phyloP scores from a whole-genome alignment of 2,329 filamentous ascomycete genomes.

The Penicillium sp. region DNA sequence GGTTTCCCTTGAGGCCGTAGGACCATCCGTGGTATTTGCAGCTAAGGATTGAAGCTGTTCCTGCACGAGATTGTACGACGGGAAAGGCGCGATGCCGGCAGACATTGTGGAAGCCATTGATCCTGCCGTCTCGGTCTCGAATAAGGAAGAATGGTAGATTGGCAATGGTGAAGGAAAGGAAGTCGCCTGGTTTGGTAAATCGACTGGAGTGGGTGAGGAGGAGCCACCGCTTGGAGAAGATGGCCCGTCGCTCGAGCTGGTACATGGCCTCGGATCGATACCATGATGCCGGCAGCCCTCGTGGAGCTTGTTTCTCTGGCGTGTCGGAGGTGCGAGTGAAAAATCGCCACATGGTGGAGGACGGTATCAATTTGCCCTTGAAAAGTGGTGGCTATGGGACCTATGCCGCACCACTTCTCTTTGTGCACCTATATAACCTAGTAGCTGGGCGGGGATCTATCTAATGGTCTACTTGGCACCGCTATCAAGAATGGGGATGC shows the following conservation, averaged over 20 bases:
- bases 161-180: conserved; percentile 17
- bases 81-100: conserved; percentile 26
- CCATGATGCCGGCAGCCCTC: conserved; percentile 26
- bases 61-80: conserved; percentile 15
- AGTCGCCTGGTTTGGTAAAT: conserved; percentile 25
- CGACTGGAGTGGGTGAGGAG: conserved; percentile 22
- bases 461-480: too few relatives aligned
- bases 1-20: conserved; percentile 24
- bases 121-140: conserved; percentile 13
- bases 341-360: conserved; percentile 14
- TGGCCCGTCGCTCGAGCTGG: conserved; percentile 26
- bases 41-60: conserved; percentile 17
- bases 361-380: too few relatives aligned
- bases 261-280: conserved; percentile 28
- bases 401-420: too few relatives aligned
- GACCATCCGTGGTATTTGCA: conserved; percentile 30
- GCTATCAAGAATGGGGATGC: too few relatives aligned
- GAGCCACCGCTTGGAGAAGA: conserved; percentile 28
- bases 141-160: conserved; percentile 17
- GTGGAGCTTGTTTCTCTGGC: conserved; percentile 6
- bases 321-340: conserved; percentile 3
- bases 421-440: conserved; percentile 1
- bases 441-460: too few relatives aligned
- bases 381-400: too few relatives aligned
- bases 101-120: conserved; percentile 26